A percentile compares a stretch with the other conserved stretches of the same genome.
Conservation (phyloP, 257 asterid species). For the Scutellaria barbata region DNA sequence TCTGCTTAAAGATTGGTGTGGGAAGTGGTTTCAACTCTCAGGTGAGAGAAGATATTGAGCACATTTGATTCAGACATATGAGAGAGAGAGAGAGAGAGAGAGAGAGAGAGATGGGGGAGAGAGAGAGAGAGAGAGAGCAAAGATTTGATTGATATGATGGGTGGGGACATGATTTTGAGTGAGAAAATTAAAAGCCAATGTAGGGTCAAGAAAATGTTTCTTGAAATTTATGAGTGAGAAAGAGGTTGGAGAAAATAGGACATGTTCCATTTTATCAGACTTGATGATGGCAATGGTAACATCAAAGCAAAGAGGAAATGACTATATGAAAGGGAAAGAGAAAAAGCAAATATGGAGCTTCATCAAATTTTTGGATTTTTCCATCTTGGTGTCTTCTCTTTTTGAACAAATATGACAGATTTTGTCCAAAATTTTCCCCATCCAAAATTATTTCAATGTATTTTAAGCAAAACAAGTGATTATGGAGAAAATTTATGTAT, state of each 20-base stretch:
- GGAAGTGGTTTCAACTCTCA: constrained; percentile 12
- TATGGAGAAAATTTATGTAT: not conserved
- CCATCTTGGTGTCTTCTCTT: constrained; percentile 11
- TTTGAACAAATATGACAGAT: too few species aligned
- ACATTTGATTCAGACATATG: constrained; percentile 22
- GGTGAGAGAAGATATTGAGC: constrained; percentile 19
- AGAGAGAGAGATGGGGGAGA: constrained; percentile 34
- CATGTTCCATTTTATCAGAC: constrained; percentile 40
- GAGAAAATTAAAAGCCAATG: constrained; percentile 46
- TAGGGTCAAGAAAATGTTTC: constrained; percentile 48
- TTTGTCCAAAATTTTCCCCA: too few species aligned
- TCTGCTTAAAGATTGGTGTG: constrained; percentile 5
- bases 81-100: constrained; percentile 27
- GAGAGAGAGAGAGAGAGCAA: constrained; percentile 38
- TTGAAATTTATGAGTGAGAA: constrained; percentile 33
- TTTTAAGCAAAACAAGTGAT: not conserved
- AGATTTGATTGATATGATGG: constrained; percentile 71
- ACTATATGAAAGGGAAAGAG: not conserved
- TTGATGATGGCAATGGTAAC: constrained; percentile 30
- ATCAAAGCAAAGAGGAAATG: constrained; percentile 20
- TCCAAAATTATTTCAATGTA: too few species aligned
- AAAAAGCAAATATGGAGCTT: not conserved
- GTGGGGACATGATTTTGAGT: constrained; percentile 54
- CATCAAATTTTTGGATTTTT: not conserved
- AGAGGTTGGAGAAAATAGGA: constrained; percentile 22